Percentiles rank a stretch among this genome's conserved stretches.
phyloP scores from a whole-genome alignment of 2,329 filamentous ascomycete species.

The Hansfordia pulvinata region DNA sequence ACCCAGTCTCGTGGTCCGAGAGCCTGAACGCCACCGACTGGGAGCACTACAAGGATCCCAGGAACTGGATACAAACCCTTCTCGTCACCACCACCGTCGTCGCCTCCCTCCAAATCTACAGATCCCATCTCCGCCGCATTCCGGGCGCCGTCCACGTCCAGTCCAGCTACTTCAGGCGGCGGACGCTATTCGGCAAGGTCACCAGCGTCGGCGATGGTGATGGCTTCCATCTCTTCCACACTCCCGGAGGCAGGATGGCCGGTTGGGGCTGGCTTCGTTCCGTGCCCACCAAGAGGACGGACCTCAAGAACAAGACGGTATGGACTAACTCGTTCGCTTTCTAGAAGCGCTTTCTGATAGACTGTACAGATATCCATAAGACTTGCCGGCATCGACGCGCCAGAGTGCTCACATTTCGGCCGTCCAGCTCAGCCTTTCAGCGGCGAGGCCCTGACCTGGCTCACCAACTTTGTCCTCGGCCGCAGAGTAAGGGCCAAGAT shows the following conservation, averaged over 20 bases:
- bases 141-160: constrained; percentile 64
- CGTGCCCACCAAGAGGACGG: constrained; percentile 54
- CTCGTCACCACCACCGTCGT: constrained; percentile 42
- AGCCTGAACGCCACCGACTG: constrained; percentile 34
- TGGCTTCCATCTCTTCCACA: constrained; percentile 89
- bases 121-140: constrained; percentile 70
- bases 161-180: constrained; percentile 58
- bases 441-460: constrained; percentile 68
- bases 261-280: constrained; percentile 89
- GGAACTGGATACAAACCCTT: constrained; percentile 37
- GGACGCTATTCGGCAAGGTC: constrained; percentile 71
- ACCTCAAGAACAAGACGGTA: constrained; percentile 68
- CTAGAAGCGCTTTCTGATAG: constrained; percentile 3
- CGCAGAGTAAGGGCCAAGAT: constrained; percentile 71
- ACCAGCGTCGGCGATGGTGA: constrained; percentile 95
- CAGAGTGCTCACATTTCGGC: constrained; percentile 87
- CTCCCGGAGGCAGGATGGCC: constrained; percentile 71
- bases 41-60: constrained; percentile 38
- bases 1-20: constrained; percentile 23
- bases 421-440: constrained; percentile 73
- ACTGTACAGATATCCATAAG: constrained; percentile 63
- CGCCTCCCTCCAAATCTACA: constrained; percentile 46
- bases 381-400: constrained; percentile 84
- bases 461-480: constrained; percentile 58
- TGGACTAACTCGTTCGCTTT: constrained; percentile 10